These are phyloP conservation scores for Cucumis hystrix DNA, from an alignment of 306 rosid species.

Conservation along the genomic window DNA sequence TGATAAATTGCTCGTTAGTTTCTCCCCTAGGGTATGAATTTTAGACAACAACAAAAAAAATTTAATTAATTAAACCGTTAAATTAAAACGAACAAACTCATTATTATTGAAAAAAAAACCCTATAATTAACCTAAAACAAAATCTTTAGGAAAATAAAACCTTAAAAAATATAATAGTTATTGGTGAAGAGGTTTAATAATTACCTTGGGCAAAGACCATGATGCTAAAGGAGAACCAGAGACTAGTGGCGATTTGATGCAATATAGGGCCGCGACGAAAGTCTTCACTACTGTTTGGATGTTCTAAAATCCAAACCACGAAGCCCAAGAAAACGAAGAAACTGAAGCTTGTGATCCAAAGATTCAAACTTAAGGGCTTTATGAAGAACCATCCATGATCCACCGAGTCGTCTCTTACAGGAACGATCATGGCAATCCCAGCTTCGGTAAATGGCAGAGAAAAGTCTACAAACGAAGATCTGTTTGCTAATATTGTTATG, in stretches of 20 bases:
- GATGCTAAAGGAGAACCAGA: constrained; percentile 50
- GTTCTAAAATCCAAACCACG: constrained; percentile 50
- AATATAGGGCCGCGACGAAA: neutral
- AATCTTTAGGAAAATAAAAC: too few species aligned
- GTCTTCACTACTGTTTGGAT: constrained; percentile 22
- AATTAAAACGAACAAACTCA: too few species aligned
- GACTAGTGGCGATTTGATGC: constrained; percentile 34
- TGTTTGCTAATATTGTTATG: constrained; percentile 16
- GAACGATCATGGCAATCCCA: constrained; percentile 46
- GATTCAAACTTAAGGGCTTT: constrained; percentile 39
- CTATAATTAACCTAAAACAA: too few species aligned
- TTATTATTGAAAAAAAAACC: too few species aligned
- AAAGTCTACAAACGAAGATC: constrained; percentile 42
- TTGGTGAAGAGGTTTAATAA: too few species aligned
- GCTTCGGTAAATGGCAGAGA: constrained; percentile 44
- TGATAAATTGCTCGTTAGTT: constrained; percentile 28
- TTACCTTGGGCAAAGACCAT: constrained; percentile 38
- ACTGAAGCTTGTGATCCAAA: constrained; percentile 28
- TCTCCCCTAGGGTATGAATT: constrained; percentile 22
- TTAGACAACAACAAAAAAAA: too few species aligned
- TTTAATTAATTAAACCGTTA: too few species aligned
- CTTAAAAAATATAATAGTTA: too few species aligned
- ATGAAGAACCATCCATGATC: constrained; percentile 43
- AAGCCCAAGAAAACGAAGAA: constrained; percentile 32
- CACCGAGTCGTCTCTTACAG: constrained; percentile 8